Evolutionary conservation across 345 rosid genomes (phyloP), one percentile per base, ranked within the genome.

Genomic region (Noccaea bulbosa): DNA sequence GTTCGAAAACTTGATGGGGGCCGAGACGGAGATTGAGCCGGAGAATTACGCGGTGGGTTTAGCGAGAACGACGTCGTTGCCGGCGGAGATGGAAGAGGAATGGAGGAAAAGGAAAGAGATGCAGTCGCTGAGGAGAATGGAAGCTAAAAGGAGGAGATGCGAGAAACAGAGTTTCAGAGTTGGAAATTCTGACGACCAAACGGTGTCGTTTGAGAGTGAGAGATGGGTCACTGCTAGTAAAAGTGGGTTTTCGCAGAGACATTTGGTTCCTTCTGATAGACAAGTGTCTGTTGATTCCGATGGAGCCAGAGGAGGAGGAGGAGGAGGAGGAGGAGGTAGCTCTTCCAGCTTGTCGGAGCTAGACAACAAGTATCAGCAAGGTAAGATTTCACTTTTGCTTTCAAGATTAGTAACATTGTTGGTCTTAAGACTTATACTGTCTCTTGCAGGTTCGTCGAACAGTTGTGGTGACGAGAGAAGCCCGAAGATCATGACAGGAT

Each of bases 91-190:
- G 6, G 97, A 89, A 64, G 99, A 89, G 59, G 98, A 87, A 64
- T 88, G 92, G 98, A 83, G 87, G 87, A 92, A 88, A 84, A 85
- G 98, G 55, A 89, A 87, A 83, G 92, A 86, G 75, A 71, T 88
- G 85, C 97, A 89, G 84, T 83, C 82, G 17, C 48, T 85, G 47
- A 82, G 96, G 78, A 85, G 97, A 58, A 82, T 89, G 97, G 96
- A 83, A 59, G 97, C 96, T 41, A 92, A 92, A 79, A 82, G 89
- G 70, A 82, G 96, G 73, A 79, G 96, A 68, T 83, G 79, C 33
- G 96, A 90, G 77, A 92, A 90, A 90, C 97, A 87, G 79, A 89
- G 73, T 72, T 78, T 69, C 55, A 78, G 53, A 57, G 77, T 11
- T 62, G 70, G 73, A 12, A 40, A 83, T 35, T 63, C 51, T 24